A percentile compares a stretch with the other conserved stretches of the same genome.
Evolutionary conservation across 345 rosid species (phyloP).

Genomic region (Cardamine occulta): DNA sequence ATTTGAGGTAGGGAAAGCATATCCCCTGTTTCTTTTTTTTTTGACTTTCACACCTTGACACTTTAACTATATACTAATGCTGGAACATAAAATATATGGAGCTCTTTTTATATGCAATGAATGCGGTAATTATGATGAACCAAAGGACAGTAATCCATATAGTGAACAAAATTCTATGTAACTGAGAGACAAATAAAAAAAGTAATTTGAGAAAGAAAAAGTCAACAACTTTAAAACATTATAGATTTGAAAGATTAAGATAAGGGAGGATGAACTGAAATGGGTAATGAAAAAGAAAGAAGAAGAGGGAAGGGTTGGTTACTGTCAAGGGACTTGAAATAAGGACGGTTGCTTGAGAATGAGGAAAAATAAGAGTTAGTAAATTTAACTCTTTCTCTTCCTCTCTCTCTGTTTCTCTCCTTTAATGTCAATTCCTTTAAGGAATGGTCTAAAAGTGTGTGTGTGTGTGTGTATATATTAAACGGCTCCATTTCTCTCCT

Average conservation of each 20-base stretch:
- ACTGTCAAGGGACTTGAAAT: constrained; percentile 40
- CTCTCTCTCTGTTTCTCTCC: constrained; percentile 34
- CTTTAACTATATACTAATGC: background rate
- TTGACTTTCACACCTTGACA: constrained; percentile 3
- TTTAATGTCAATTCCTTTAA: constrained; percentile 63
- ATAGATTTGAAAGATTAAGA: constrained; percentile 29
- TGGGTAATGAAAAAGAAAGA: constrained; percentile 27
- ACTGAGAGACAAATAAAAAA: background rate
- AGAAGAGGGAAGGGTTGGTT: constrained; percentile 62
- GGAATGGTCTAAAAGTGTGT: constrained; percentile 42
- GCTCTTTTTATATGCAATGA: too few relatives aligned
- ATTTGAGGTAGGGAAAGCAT: constrained; percentile 24
- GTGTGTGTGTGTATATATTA: constrained; percentile 26
- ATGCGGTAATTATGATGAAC: background rate
- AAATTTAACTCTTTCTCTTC: constrained; percentile 37
- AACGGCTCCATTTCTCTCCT: constrained; percentile 21
- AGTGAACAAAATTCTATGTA: background rate
- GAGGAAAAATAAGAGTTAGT: constrained; percentile 49
- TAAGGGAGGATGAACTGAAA: constrained; percentile 31
- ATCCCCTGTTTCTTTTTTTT: background rate
- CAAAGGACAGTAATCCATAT: background rate
- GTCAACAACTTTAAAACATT: constrained; percentile 38
- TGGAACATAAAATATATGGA: constrained; percentile 16
- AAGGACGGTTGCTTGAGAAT: constrained; percentile 62
- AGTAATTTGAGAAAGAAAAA: constrained; percentile 5